Evolutionary conservation across 306 rosid genomes (phyloP), one percentile per base, ranked within the genome.

Genomic region (Medicago lupulina): DNA sequence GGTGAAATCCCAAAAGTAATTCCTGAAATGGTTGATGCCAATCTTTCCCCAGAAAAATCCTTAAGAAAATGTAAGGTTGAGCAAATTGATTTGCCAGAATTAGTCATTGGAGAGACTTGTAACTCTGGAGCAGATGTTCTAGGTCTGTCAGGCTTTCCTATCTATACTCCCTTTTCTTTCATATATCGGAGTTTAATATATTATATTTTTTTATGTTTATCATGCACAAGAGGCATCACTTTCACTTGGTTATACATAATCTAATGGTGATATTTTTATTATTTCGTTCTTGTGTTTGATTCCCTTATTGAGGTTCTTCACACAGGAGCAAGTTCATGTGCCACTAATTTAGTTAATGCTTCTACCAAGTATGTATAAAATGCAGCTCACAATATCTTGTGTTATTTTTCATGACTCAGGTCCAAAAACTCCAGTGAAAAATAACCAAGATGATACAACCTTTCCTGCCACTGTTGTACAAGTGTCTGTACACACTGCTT

Each of bases 1-100:
- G 73, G 76, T 62, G 83, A 83, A 34, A 67, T 79, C 75, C 96
- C 88, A 46, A 76, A 79, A 62, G 84, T 90, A 54, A 82, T 92
- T 76, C 87, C 98, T 64, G 94, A 87, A 43, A 46, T 79, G 28
- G 72, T 58, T 73, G 68, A 79, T 71, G 17, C 17, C 58, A 83
- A 79, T 66, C 79, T 76, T 3, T 77, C 82, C 38, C 75, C 15
- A 3, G 79, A 88, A 60, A 58, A 76, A 59, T 81, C 83, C 46
- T 68, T 77, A 4, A 40, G 49, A 38, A 38, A 75, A 75, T 81
- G 71, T 77, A 82, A 77, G 76, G 73, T 60, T 80, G 85, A 71
- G 83, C 34, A 39, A 76, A 67, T 80, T 74, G 67, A 70, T 54
- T 75, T 67, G 18, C 70, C 73, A 38, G 85, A 74, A 51, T 75